These are phyloP conservation scores for Vachellia pachyceras DNA, from an alignment of 306 rosid species.

Conservation along the genomic window DNA sequence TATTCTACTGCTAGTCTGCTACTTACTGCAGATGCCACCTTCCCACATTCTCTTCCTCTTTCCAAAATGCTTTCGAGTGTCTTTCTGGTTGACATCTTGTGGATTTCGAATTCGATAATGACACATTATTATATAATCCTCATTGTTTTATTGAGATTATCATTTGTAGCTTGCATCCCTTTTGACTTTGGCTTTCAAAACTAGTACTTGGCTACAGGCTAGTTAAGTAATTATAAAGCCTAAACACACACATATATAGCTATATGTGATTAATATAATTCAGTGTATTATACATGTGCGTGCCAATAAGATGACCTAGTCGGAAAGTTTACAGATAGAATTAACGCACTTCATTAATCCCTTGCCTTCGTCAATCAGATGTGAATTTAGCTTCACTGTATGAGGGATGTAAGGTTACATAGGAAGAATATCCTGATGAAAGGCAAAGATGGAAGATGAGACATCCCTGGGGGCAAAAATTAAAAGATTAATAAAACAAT, in stretches of 20 bases:
- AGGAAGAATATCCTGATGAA: conserved; percentile 9
- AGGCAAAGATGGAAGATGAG: background rate
- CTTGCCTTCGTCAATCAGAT: too few relatives aligned
- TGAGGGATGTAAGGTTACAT: too few relatives aligned
- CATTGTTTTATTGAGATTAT: background rate
- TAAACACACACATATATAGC: background rate
- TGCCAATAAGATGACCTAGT: background rate
- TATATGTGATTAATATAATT: background rate
- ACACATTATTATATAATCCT: conserved; percentile 29
- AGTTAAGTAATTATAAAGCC: background rate
- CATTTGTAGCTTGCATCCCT: background rate
- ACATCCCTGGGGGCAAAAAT: background rate
- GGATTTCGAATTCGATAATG: conserved; percentile 37
- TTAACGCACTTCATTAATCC: too few relatives aligned
- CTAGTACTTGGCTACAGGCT: background rate
- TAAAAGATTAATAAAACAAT: background rate
- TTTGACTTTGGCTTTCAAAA: background rate
- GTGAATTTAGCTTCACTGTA: too few relatives aligned
- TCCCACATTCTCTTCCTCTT: conserved; percentile 9
- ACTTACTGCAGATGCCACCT: conserved; percentile 39
- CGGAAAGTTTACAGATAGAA: background rate
- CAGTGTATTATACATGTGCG: background rate
- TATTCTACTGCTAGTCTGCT: too few relatives aligned
- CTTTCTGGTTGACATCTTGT: conserved; percentile 42
- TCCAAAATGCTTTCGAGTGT: conserved; percentile 35